Evolutionary conservation across 306 rosid genomes (phyloP), one percentile per base, ranked within the genome.

Genomic region (Corylus americana): DNA sequence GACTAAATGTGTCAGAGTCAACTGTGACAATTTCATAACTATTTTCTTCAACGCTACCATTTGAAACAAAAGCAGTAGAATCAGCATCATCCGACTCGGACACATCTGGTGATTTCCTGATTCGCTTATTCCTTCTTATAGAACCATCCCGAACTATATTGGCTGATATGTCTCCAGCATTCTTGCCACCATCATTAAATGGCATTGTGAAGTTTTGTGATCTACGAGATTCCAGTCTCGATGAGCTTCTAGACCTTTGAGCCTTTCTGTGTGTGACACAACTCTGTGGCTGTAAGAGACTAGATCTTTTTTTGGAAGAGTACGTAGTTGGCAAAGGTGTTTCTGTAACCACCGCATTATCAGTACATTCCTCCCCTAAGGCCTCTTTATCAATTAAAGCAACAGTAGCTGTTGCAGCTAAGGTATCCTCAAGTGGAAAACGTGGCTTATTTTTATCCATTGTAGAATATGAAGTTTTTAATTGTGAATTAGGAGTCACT

Each of bases 1-100:
- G 78, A 83, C 98, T 92, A 78, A 80, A 78, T 29, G 91, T 67
- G 72, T 88, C 96, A 63, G 97, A 94, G 74, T 92, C 97, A 54
- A 86, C 89, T 61, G 97, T 90, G 50, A 74, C 83, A 83, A 90
- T 88, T 82, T 90, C 94, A 63, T 94, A 92, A 81, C 83, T 83
- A 78, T 90, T 85, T 48, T 91, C 94, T 78, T 90, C 97, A 84
- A 85, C 37, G 83, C 89, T 87, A 76, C 85, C 96, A 88, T 86
- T 90, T 67, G 87, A 90, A 79, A 77, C 83, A 73, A 82, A 85
- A 71, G 87, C 89, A 50, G 87, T 73, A 73, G 87, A 87, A 81
- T 85, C 88, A 85, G 80, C 83, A 87, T 84, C 93, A 77, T 87
- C 89, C 71, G 89, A 81, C 66, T 85, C 86, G 82, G 92, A 89